Base-by-base conservation (phyloP, 2,329 filamentous ascomycete species). In the Neoarthrinium moseri region DNA sequence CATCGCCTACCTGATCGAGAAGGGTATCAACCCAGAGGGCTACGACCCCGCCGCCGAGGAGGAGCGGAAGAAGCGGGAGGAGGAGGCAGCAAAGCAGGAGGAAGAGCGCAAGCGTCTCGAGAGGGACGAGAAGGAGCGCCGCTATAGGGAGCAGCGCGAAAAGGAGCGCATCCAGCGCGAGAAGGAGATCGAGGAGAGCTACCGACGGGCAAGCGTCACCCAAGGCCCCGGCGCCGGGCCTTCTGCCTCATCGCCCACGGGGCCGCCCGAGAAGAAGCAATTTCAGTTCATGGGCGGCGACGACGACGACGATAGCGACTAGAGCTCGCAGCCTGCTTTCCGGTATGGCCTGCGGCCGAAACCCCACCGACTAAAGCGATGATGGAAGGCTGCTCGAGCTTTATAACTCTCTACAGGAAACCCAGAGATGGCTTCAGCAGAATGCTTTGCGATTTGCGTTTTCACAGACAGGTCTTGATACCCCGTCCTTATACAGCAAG, bases 1-100 rank as follows among this genome's bases (percentile, higher is more conserved):
- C 7, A 77, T 81, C 35, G 83, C 90, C 57, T 67, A 74, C 20
- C 74, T 89, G 51, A 54, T 77, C 5, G 83, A 86, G 56, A 68
- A 74, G 44, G 84, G 83, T 6, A 74, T 80, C 52, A 80, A 87
- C 59, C 82, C 81, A 7, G 75, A 70, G 44, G 74, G 72, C 27
- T 80, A 79, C 58, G 81, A 85, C 53, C 81, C 82, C 2, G 73
- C 66, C 7, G 73, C 68, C 21, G 78, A 80, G 51, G 74, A 77
- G 54, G 74, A 74, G 50, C 71, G 71, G n/a, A 51, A 52, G 53
- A 72, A 74, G 59, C 67, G 66, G 33, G 70, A 70, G 43, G 75
- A 77, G 47, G 76, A 78, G 37, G 76, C 78, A 48, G 73, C 74
- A 54, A 55, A 63, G 8, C 73, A 75, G 47, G 62, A 69, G 17